Base-by-base conservation (phyloP, 495 filamentous ascomycete genomes). In the Podospora comata region DNA sequence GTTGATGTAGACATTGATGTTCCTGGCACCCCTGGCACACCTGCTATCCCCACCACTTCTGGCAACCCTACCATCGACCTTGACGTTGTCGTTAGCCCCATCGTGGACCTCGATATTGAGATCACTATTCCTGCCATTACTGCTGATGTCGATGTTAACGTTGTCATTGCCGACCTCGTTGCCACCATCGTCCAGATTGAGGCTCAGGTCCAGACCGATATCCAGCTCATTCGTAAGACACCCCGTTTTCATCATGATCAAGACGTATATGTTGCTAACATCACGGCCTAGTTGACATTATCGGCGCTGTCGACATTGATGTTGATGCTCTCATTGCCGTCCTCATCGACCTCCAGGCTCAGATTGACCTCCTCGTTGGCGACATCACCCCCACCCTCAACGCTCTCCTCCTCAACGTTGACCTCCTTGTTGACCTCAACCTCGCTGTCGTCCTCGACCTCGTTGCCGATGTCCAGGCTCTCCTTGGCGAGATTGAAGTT, bases 371-470 rank as follows among this genome's bases (percentile, higher is more conserved):
- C 53, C 62, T 68, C 13, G n/a, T 64, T 4, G 62, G 63, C 56
- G 44, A 26, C 19, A 39, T 62, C 13, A 39, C 34, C 62, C 16
- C 26, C 6, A 62, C 65, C 30, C 26, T 65, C 48, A 48, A 48
- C 39, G 70, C 53, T 32, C 63, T 68, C 26, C 18, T 60, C 26
- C 16, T 68, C 48, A 55, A 68, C 23, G 59, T 39, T 60, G 66
- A 62, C 27, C 53, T 32, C 59, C 20, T 71, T 3, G 62, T 65
- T 11, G 60, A 11, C 23, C 23, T 55, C 26, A 66, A 71, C 19
- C 28, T 71, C 23, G 28, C 67, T 20, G 16, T 63, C 9, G 28
- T 71, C 58, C 69, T 68, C 23, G 30, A 56, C 57, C 69, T 71
- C 4, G 23, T 65, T 27, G 69, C n/a, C 20, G 53, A 57, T 30